Percentiles rank a stretch among this genome's conserved stretches.
These are phyloP conservation scores for Botrytis galanthina DNA, from an alignment of 2,329 filamentous ascomycete species.

Conservation along the genomic window DNA sequence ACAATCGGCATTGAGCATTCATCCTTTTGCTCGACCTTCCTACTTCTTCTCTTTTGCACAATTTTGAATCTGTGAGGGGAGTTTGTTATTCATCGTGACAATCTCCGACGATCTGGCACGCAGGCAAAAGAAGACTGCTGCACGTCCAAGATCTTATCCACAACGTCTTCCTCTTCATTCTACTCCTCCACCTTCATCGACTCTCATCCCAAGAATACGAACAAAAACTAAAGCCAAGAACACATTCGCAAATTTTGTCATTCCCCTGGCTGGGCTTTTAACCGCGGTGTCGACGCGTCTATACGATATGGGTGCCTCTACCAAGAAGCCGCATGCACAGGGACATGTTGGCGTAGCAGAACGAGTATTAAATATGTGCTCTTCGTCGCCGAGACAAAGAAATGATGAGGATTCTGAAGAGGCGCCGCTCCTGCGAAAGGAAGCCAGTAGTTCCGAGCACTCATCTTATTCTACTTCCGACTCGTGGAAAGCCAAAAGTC, in stretches of 20 bases:
- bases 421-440: slow-evolving; percentile 29
- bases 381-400: background rate
- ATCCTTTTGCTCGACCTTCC: background rate
- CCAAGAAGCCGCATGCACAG: slow-evolving; percentile 12
- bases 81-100: background rate
- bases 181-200: background rate
- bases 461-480: background rate
- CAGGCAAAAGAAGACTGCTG: slow-evolving; percentile 5
- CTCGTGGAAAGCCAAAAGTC: background rate
- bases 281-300: slow-evolving; percentile 27
- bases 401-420: slow-evolving; percentile 24
- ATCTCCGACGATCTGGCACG: slow-evolving; percentile 14
- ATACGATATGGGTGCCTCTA: slow-evolving; percentile 31
- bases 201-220: background rate
- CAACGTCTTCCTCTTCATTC: background rate
- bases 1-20: background rate
- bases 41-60: background rate
- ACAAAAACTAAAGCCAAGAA: slow-evolving; percentile 16
- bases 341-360: slow-evolving; percentile 3
- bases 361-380: slow-evolving; percentile 7
- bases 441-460: slow-evolving; percentile 16
- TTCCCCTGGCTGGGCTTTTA: slow-evolving; percentile 28
- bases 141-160: background rate
- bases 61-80: background rate
- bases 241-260: slow-evolving; percentile 28